phyloP scores from a whole-genome alignment of 148 eudicot genomes.

The Chenopodium album region DNA sequence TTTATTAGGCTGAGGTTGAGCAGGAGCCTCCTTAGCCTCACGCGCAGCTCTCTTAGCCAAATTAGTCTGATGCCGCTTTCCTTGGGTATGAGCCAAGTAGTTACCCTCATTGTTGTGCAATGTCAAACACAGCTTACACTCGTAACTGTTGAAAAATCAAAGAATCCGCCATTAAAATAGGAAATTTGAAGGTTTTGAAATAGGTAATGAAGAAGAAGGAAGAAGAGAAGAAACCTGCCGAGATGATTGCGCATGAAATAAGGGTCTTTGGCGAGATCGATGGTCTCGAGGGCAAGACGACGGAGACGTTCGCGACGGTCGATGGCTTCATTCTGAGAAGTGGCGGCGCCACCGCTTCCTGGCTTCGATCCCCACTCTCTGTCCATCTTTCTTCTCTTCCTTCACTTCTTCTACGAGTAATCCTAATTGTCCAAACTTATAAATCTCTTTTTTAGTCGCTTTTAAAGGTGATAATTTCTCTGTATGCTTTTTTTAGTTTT shows the following conservation, averaged over 20 bases:
- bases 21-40: conserved; percentile 95
- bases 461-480: too few relatives aligned
- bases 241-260: conserved; percentile 98
- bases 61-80: conserved; percentile 95
- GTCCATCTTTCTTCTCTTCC: conserved; percentile 44
- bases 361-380: conserved; percentile 99
- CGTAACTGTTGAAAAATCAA: conserved; percentile 44
- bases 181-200: background rate
- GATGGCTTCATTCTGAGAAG: conserved; percentile 91
- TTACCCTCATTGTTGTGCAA: conserved; percentile 97
- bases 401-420: too few relatives aligned
- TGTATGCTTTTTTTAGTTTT: too few relatives aligned
- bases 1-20: conserved; percentile 93
- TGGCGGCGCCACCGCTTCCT: conserved; percentile 98
- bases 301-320: conserved; percentile 97
- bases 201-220: background rate
- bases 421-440: too few relatives aligned
- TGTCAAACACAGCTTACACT: conserved; percentile 90
- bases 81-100: conserved; percentile 97
- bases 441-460: too few relatives aligned
- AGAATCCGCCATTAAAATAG: background rate
- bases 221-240: conserved; percentile 48
- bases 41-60: conserved; percentile 97
- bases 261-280: conserved; percentile 96
- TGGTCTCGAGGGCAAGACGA: conserved; percentile 86